These are phyloP conservation scores for Agrocybe chaxingu DNA, from an alignment of 768 basidiomycete species.

Conservation along the genomic window DNA sequence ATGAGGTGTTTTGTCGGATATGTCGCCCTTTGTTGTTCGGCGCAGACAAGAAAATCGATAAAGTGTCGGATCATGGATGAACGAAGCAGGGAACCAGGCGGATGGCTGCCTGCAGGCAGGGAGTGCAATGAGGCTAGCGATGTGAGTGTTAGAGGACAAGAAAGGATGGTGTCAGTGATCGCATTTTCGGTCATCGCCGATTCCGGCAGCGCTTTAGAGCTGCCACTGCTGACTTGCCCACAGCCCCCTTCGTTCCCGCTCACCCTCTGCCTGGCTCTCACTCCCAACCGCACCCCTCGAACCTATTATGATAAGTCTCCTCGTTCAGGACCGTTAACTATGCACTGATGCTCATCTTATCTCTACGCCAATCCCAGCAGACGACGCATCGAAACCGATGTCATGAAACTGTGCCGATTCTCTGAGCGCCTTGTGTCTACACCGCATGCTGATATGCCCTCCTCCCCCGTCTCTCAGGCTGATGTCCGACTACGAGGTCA, in stretches of 20 bases:
- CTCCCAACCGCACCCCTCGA: not conserved
- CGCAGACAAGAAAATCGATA: not conserved
- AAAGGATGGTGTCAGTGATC: not conserved
- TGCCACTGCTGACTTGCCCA: slow-evolving; percentile 9
- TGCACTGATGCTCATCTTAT: slow-evolving; percentile 16
- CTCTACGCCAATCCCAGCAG: slow-evolving; percentile 77
- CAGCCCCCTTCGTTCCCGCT: not conserved
- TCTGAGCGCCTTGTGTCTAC: not conserved
- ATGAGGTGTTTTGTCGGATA: not conserved
- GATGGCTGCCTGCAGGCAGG: not conserved
- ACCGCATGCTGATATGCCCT: not conserved
- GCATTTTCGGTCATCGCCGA: slow-evolving; percentile 8
- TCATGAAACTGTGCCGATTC: slow-evolving; percentile 88
- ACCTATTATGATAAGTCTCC: slow-evolving; percentile 58
- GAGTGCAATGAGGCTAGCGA: not conserved
- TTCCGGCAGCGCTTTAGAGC: slow-evolving; percentile 2
- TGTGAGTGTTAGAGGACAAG: not conserved
- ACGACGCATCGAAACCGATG: slow-evolving; percentile 97
- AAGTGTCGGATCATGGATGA: not conserved
- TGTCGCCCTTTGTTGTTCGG: not conserved
- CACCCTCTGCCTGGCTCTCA: not conserved
- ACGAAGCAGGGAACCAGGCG: not conserved
- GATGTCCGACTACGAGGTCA: slow-evolving; percentile 99
- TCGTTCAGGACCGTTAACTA: slow-evolving; percentile 1
- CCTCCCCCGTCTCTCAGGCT: slow-evolving; percentile 48